Conservation (phyloP, 257 asterid species). For the Solanum stenotomum region DNA sequence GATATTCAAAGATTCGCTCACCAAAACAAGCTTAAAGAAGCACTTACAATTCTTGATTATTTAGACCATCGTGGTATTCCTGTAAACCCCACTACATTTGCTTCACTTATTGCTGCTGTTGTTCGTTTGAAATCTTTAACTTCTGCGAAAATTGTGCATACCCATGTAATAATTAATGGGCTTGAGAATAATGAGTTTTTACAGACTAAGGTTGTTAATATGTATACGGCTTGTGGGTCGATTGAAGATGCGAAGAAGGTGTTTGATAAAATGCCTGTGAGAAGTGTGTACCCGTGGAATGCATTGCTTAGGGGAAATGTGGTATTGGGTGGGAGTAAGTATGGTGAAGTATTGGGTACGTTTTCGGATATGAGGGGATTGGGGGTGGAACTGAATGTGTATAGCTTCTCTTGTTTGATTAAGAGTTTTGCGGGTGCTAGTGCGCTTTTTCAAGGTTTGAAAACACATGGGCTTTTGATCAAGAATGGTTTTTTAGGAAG, state of each 20-base stretch:
- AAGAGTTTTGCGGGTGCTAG: slow-evolving; percentile 77
- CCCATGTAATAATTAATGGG: slow-evolving; percentile 58
- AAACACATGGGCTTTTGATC: slow-evolving; percentile 62
- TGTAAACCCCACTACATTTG: slow-evolving; percentile 64
- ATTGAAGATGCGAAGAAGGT: slow-evolving; percentile 58
- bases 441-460: slow-evolving; percentile 67
- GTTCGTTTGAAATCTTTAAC: slow-evolving; percentile 36
- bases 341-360: slow-evolving; percentile 39
- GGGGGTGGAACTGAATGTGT: slow-evolving; percentile 75
- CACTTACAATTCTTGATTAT: slow-evolving; percentile 61
- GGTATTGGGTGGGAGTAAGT: slow-evolving; percentile 46
- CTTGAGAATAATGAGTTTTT: slow-evolving; percentile 62
- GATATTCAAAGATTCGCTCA: slow-evolving; percentile 60
- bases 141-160: slow-evolving; percentile 54
- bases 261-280: slow-evolving; percentile 52
- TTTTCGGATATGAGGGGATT: slow-evolving; percentile 59
- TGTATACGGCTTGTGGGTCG: slow-evolving; percentile 70
- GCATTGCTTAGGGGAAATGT: slow-evolving; percentile 91
- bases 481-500: slow-evolving; percentile 65
- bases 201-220: slow-evolving; percentile 57
- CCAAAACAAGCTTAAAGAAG: slow-evolving; percentile 67
- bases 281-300: slow-evolving; percentile 82
- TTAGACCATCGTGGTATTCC: slow-evolving; percentile 79
- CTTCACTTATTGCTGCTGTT: slow-evolving; percentile 55
- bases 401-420: slow-evolving; percentile 80